Percentiles rank a stretch among this genome's conserved stretches.
Evolutionary conservation across 495 filamentous ascomycete genomes (phyloP).

Genomic region (Immersiella caudata): DNA sequence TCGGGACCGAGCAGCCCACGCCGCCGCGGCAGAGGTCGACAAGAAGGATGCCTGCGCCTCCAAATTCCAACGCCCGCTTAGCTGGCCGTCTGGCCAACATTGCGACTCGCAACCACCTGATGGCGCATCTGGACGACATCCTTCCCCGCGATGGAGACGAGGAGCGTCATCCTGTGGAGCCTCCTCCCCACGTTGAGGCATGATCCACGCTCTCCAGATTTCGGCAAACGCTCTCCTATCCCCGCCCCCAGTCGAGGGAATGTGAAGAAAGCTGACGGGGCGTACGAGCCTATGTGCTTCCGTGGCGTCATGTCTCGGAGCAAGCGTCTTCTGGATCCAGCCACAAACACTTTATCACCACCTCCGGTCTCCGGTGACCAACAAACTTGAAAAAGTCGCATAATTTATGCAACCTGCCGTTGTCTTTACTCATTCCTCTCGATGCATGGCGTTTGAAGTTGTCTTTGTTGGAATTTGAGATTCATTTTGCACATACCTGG

Average conservation of each 20-base stretch:
- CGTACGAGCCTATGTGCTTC: neutral
- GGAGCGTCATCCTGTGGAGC: slow-evolving; percentile 8
- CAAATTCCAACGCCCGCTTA: slow-evolving; percentile 2
- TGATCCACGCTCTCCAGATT: slow-evolving; percentile 5
- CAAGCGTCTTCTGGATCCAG: neutral
- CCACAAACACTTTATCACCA: neutral
- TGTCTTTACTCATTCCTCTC: neutral
- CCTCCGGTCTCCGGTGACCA: neutral
- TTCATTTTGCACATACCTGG: neutral
- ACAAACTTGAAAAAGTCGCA: neutral
- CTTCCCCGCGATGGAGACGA: slow-evolving; percentile 6
- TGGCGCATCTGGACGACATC: neutral
- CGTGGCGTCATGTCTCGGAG: neutral
- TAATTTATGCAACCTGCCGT: neutral
- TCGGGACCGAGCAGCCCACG: slow-evolving; percentile 23
- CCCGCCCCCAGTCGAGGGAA: neutral
- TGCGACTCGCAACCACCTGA: neutral
- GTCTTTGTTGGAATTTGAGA: neutral
- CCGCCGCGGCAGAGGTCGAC: slow-evolving; percentile 4
- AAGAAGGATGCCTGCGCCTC: slow-evolving; percentile 15
- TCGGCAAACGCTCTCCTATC: neutral
- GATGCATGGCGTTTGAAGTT: neutral
- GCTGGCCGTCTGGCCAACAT: neutral
- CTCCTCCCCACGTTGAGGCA: slow-evolving; percentile 14
- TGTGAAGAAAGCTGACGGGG: too few species aligned